Conservation (phyloP, 1,139 yeast species). For the Magnusiomyces clavatus region DNA sequence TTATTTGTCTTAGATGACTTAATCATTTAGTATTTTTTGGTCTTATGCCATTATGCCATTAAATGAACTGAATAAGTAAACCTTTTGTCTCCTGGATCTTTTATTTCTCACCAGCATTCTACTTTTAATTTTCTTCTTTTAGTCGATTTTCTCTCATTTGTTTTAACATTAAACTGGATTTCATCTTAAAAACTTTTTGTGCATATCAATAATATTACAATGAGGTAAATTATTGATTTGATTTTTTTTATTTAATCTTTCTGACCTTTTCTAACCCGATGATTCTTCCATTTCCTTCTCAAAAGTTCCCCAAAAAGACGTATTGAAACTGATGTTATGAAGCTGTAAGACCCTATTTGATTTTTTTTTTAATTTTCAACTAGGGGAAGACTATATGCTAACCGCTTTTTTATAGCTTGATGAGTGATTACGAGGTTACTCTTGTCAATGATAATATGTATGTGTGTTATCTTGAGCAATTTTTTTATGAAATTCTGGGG, state of each 20-base stretch:
- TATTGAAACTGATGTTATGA: slow-evolving; percentile 95
- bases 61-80: too few species aligned
- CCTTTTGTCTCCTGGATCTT: too few species aligned
- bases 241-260: neutral
- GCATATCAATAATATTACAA: neutral
- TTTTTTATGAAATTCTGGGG: neutral
- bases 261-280: neutral
- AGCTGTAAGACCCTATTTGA: slow-evolving; percentile 44
- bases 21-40: too few species aligned
- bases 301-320: slow-evolving; percentile 71
- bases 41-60: too few species aligned
- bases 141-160: too few species aligned
- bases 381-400: neutral
- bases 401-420: slow-evolving; percentile 39
- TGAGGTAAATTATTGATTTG: neutral
- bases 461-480: slow-evolving; percentile 5
- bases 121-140: too few species aligned
- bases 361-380: neutral
- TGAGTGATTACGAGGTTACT: slow-evolving; percentile 90
- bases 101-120: too few species aligned
- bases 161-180: too few species aligned
- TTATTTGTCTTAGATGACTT: too few species aligned
- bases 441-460: slow-evolving; percentile 74
- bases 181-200: too few species aligned
- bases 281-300: neutral